Evolutionary conservation across 371 early-diverging fungal genomes (phyloP).

Genomic region (Mortierella sp.): DNA sequence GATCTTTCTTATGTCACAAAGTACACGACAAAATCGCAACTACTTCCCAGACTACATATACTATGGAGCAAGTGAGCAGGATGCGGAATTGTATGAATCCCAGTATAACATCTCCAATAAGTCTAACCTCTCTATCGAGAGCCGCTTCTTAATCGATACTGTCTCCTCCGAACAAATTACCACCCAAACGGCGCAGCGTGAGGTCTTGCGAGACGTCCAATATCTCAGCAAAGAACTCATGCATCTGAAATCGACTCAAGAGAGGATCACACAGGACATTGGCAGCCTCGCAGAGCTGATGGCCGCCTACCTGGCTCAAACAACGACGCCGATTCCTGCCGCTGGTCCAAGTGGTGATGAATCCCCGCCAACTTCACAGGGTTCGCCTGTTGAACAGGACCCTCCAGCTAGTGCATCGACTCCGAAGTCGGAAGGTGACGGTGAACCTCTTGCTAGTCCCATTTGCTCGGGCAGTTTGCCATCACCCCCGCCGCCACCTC

Average conservation of each 20-base stretch:
- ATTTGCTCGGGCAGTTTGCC: background rate
- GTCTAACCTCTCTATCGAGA: slow-evolving; percentile 49
- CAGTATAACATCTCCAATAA: slow-evolving; percentile 34
- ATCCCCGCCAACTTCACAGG: background rate
- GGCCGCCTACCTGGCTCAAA: slow-evolving; percentile 6
- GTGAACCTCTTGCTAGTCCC: background rate
- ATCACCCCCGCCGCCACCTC: background rate
- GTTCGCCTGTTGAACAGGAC: slow-evolving; percentile 16
- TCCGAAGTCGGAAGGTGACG: background rate
- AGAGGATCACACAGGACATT: slow-evolving; percentile 25
- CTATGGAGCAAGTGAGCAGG: slow-evolving; percentile 42
- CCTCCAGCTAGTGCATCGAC: slow-evolving; percentile 14
- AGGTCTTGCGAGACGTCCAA: slow-evolving; percentile 26
- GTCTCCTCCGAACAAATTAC: slow-evolving; percentile 23
- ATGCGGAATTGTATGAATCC: slow-evolving; percentile 46
- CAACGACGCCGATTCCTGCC: slow-evolving; percentile 2
- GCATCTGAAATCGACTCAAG: slow-evolving; percentile 17
- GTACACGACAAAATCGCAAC: slow-evolving; percentile 37
- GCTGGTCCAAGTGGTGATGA: background rate
- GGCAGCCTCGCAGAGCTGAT: slow-evolving; percentile 8
- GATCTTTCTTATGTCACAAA: slow-evolving; percentile 15
- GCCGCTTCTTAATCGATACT: slow-evolving; percentile 43
- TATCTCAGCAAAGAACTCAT: slow-evolving; percentile 8
- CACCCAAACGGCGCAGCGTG: slow-evolving; percentile 20
- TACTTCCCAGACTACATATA: slow-evolving; percentile 51